phyloP scores from a whole-genome alignment of 208 protist species.

The Borovskyia barvae region DNA sequence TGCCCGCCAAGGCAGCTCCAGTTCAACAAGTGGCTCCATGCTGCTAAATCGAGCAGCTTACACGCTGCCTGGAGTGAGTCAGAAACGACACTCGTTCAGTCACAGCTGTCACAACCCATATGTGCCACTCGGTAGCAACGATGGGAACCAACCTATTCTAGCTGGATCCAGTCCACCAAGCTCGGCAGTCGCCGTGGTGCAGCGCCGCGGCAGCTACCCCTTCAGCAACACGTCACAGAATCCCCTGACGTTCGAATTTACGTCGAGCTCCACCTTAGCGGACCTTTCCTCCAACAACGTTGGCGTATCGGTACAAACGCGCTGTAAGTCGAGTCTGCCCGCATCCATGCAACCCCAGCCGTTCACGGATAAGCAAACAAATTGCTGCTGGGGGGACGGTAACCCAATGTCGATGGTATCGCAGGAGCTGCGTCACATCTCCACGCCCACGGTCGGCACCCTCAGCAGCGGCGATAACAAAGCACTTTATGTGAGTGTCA shows the following conservation, averaged over 20 bases:
- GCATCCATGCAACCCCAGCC: too few species aligned
- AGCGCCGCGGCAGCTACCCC: constrained; percentile 16
- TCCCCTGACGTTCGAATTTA: constrained; percentile 33
- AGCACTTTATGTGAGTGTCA: constrained; percentile 36
- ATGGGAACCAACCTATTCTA: background rate
- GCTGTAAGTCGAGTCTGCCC: too few species aligned
- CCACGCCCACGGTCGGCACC: constrained; percentile 24
- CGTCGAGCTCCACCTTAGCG: constrained; percentile 1
- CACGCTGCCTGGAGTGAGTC: constrained; percentile 6
- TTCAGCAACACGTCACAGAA: constrained; percentile 45
- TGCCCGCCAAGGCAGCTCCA: too few species aligned
- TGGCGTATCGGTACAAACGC: background rate
- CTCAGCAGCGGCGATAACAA: constrained; percentile 17
- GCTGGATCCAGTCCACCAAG: background rate
- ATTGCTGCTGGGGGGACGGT: constrained; percentile 16
- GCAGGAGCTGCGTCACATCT: constrained; percentile 15
- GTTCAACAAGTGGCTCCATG: too few species aligned
- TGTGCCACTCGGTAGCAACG: constrained; percentile 18
- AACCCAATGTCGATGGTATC: constrained; percentile 21
- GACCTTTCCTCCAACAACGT: background rate
- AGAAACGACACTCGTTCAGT: constrained; percentile 15
- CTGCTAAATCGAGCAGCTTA: background rate
- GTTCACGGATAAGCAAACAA: background rate
- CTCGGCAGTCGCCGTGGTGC: background rate
- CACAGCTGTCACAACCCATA: constrained; percentile 38